Evolutionary conservation across 768 basidiomycete species (phyloP), one percentile per base, ranked within the genome.

Genomic region (Podaxis sp.): DNA sequence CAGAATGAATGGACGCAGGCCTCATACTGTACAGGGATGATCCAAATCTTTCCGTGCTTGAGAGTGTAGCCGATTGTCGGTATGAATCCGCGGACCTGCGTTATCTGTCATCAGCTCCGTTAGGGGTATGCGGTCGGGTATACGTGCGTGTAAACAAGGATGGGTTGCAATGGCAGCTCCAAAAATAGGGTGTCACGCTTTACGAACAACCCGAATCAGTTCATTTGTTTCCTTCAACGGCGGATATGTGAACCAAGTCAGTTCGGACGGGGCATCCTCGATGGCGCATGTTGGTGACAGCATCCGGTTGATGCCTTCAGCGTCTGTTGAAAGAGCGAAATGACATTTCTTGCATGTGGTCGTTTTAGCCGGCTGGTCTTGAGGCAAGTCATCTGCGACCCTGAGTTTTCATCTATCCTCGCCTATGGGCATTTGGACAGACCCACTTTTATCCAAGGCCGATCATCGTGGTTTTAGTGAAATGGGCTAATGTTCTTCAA

Each of bases 11-110:
- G 17, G 55, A 27, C 38, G 24, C 47, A 37, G 33, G 22, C 43
- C n/a, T 17, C 46, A 49, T 36, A 36, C 5, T 8, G 29, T 29
- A 22, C 19, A 59, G 22, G 11, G 22, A 33, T 51, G 49, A 24
- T 51, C 19, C 33, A 59, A 38, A 37, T 33, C 46, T 15, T 49
- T 49, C 46, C 27, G 24, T 51, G 7, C 27, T 57, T 17, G 38
- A 53, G 25, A 24, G 24, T 12, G 19, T 19, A 24, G 49, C 52
- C 52, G 41, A 61, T 46, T 33, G 53, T 46, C 46, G 43, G 43
- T 46, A 55, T 46, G 60, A 25, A 54, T 61, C 60, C 60, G 60
- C 60, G 60, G 60, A 61, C 60, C 60, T 61, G 60, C 60, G 60
- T 61, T 61, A 61, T 55, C 60, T 61, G 22, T 55, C 41, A 61